These are phyloP conservation scores for Chondrus crispus DNA, from an alignment of 23 red algal genomes.

Conservation along the genomic window DNA sequence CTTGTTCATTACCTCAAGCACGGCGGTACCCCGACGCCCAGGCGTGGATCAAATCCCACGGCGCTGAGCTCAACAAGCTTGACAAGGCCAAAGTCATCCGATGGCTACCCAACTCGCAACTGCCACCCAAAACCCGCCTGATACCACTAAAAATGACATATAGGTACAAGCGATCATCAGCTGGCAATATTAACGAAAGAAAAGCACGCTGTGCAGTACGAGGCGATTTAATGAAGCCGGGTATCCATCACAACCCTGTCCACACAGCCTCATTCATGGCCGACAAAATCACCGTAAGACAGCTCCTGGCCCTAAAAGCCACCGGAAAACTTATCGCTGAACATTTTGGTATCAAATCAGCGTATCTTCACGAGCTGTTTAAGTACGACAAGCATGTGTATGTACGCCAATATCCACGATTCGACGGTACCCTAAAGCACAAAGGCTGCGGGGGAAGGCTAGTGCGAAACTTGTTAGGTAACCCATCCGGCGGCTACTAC, in stretches of 20 bases:
- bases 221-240: slow-evolving; percentile 47
- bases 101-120: not conserved
- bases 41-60: not conserved
- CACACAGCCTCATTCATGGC: slow-evolving; percentile 13
- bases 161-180: not conserved
- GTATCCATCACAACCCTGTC: slow-evolving; percentile 18
- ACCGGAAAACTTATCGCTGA: not conserved
- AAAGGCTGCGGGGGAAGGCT: not conserved
- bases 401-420: not conserved
- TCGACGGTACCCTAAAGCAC: not conserved
- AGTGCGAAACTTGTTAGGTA: not conserved
- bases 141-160: slow-evolving; percentile 6
- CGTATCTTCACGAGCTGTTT: not conserved
- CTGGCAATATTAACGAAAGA: not conserved
- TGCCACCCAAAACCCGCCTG: not conserved
- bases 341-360: slow-evolving; percentile 38
- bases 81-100: not conserved
- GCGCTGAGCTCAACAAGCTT: not conserved
- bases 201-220: slow-evolving; percentile 30
- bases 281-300: not conserved
- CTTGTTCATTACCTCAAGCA: not conserved
- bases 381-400: not conserved
- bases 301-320: slow-evolving; percentile 11
- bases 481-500: not conserved
- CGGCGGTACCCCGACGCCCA: not conserved